phyloP scores from a whole-genome alignment of 345 rosid genomes.

The Xanthoceras sorbifolium region DNA sequence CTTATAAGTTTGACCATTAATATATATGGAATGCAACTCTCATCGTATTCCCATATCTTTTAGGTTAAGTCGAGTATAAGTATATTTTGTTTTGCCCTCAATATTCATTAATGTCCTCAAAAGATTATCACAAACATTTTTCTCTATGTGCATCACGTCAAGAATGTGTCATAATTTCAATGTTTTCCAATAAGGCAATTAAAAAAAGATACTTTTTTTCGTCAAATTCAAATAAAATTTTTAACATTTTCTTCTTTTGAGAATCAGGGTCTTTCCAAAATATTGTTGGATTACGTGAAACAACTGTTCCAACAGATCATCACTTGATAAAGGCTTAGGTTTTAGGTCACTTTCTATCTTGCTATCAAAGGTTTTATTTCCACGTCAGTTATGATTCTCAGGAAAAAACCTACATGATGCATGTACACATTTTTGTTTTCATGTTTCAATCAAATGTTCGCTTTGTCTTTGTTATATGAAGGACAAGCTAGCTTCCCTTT shows the following conservation, averaged over 20 bases:
- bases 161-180: too few species aligned
- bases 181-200: background rate
- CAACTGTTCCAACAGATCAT: background rate
- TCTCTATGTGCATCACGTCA: background rate
- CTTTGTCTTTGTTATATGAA: background rate
- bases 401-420: background rate
- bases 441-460: background rate
- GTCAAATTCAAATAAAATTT: background rate
- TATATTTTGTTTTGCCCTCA: background rate
- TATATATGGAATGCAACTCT: too few species aligned
- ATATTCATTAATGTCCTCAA: background rate
- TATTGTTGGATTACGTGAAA: too few species aligned
- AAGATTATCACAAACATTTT: background rate
- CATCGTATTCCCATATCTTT: too few species aligned
- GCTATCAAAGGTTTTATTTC: too few species aligned
- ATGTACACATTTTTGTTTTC: background rate
- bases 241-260: background rate
- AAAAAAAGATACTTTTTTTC: background rate
- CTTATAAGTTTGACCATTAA: background rate
- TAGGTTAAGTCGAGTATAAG: background rate
- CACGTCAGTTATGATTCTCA: background rate
- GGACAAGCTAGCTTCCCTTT: slow-evolving; percentile 2
- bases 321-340: background rate
- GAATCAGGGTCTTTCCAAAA: background rate
- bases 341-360: background rate